These are phyloP conservation scores for Mortierella antarctica DNA, from an alignment of 192 early-diverging fungal species.

Conservation along the genomic window DNA sequence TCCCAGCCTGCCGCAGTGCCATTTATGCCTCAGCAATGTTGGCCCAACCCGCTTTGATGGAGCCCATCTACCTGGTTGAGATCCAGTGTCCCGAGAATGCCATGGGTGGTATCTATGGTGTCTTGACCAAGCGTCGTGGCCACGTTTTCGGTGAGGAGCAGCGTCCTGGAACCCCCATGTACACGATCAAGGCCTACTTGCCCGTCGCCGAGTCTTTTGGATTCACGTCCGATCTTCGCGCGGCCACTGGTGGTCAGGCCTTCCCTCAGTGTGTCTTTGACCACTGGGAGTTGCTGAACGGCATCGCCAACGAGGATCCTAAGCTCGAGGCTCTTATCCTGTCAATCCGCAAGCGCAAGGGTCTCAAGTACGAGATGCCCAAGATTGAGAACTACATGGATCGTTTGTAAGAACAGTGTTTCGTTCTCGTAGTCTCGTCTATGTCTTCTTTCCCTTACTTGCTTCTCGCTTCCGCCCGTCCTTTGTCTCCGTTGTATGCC, in stretches of 20 bases:
- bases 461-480: slow-evolving; percentile 17
- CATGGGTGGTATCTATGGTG: slow-evolving; percentile 97
- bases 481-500: slow-evolving; percentile 65
- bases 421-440: slow-evolving; percentile 2
- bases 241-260: slow-evolving; percentile 96
- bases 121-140: slow-evolving; percentile 96
- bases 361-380: slow-evolving; percentile 85
- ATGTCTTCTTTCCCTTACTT: slow-evolving; percentile 13
- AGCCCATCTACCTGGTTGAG: slow-evolving; percentile 97
- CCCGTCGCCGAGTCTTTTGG: slow-evolving; percentile 99
- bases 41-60: slow-evolving; percentile 89
- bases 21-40: slow-evolving; percentile 88
- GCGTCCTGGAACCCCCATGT: slow-evolving; percentile 89
- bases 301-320: slow-evolving; percentile 73
- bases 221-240: slow-evolving; percentile 94
- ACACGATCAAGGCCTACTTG: slow-evolving; percentile 94
- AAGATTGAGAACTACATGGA: slow-evolving; percentile 85
- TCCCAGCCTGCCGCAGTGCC: slow-evolving; percentile 94
- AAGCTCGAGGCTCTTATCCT: slow-evolving; percentile 87
- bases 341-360: slow-evolving; percentile 92
- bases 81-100: slow-evolving; percentile 93
- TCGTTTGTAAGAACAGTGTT: slow-evolving; percentile 69
- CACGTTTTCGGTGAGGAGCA: slow-evolving; percentile 92
- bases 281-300: slow-evolving; percentile 95
- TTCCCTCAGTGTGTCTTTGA: slow-evolving; percentile 98